These are phyloP conservation scores for Cryptococcus wingfieldii DNA, from an alignment of 1,284 basidiomycete species.

Conservation along the genomic window DNA sequence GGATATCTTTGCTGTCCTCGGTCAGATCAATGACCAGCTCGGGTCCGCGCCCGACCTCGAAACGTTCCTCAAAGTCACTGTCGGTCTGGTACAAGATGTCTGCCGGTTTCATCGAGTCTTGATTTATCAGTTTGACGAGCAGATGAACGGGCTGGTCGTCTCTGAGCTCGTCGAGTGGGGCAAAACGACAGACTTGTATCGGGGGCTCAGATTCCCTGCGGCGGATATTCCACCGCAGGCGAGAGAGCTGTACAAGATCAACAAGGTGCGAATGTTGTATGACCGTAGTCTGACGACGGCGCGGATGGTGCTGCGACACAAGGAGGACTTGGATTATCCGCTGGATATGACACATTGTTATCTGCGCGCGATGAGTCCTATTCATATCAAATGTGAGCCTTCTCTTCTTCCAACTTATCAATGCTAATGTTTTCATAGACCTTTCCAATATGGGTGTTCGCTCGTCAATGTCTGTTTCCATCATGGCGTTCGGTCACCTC, in stretches of 20 bases:
- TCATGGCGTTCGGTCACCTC: conserved; percentile 74
- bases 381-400: conserved; percentile 69
- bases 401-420: background rate
- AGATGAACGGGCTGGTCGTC: conserved; percentile 64
- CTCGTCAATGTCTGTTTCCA: conserved; percentile 81
- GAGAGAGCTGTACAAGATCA: conserved; percentile 56
- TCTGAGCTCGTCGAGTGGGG: conserved; percentile 80
- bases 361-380: conserved; percentile 83
- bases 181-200: conserved; percentile 72
- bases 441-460: conserved; percentile 75
- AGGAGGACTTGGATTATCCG: conserved; percentile 66
- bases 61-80: conserved; percentile 69
- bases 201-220: conserved; percentile 56
- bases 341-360: conserved; percentile 87
- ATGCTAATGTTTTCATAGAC: conserved; percentile 50
- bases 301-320: conserved; percentile 64
- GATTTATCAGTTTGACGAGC: conserved; percentile 65
- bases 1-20: conserved; percentile 74
- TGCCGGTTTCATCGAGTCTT: conserved; percentile 82
- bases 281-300: conserved; percentile 73
- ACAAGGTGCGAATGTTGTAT: conserved; percentile 79
- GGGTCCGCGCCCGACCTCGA: conserved; percentile 66
- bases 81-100: conserved; percentile 75
- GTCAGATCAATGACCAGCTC: conserved; percentile 81
- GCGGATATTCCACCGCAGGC: conserved; percentile 59